Conservation (phyloP, 805 yeast species). For the Debaryomyces hansenii region DNA sequence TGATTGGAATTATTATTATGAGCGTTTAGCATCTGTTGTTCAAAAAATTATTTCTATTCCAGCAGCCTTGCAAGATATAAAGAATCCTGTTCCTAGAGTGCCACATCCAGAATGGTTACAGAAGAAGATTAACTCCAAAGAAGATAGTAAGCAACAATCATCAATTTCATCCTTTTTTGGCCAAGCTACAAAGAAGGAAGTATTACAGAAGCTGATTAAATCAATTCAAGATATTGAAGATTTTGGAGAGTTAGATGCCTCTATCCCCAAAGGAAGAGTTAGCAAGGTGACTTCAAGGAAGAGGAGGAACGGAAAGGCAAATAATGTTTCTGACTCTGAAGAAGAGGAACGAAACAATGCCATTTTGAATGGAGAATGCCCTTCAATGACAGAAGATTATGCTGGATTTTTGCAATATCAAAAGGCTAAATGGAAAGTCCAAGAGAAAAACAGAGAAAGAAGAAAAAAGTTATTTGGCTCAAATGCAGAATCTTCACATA, state of each 20-base stretch:
- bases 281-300: constrained; percentile 51
- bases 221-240: constrained; percentile 73
- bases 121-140: constrained; percentile 56
- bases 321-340: constrained; percentile 20
- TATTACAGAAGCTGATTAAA: constrained; percentile 36
- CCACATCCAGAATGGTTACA: constrained; percentile 92
- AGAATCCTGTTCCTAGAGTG: constrained; percentile 93
- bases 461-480: constrained; percentile 80
- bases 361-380: constrained; percentile 54
- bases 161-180: constrained; percentile 59
- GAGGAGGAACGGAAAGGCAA: constrained; percentile 33
- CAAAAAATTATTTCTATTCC: constrained; percentile 96
- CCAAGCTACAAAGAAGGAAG: constrained; percentile 41
- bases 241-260: constrained; percentile 42
- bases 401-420: constrained; percentile 68
- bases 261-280: constrained; percentile 30
- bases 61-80: constrained; percentile 86
- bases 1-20: constrained; percentile 92
- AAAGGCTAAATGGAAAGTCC: constrained; percentile 85
- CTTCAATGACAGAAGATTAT: constrained; percentile 67
- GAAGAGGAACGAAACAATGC: constrained; percentile 53
- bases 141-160: constrained; percentile 72
- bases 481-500: constrained; percentile 48
- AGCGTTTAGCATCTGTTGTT: constrained; percentile 86
- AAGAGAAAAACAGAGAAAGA: constrained; percentile 68